These are phyloP conservation scores for Magnaporthales sp. DNA, from an alignment of 2,329 filamentous ascomycete genomes.

Conservation along the genomic window DNA sequence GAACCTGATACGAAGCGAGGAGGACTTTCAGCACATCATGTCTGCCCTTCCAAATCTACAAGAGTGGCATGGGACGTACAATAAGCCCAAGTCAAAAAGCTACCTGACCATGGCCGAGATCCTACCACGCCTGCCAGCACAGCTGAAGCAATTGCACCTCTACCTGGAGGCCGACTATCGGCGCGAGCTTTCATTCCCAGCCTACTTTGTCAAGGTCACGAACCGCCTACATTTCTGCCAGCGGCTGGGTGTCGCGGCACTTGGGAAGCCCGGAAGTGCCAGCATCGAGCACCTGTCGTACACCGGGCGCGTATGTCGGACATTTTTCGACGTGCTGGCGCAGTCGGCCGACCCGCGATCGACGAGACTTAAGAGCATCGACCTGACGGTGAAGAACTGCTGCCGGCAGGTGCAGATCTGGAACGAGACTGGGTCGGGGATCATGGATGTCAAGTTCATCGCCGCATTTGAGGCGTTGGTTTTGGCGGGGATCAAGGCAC, in stretches of 20 bases:
- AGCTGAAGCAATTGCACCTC: conserved; percentile 55
- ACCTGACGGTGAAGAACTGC: conserved; percentile 67
- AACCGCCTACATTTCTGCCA: conserved; percentile 56
- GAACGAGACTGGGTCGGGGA: conserved; percentile 59
- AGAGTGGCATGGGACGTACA: conserved; percentile 56
- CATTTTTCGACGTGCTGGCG: conserved; percentile 56
- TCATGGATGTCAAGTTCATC: conserved; percentile 66
- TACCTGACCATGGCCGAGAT: conserved; percentile 62
- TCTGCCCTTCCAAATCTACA: conserved; percentile 56
- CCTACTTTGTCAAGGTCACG: conserved; percentile 52
- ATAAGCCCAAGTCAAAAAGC: conserved; percentile 65
- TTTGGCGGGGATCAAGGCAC: conserved; percentile 49
- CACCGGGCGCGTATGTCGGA: conserved; percentile 62
- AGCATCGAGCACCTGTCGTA: conserved; percentile 61
- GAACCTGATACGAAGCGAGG: conserved; percentile 60
- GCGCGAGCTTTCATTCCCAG: conserved; percentile 51
- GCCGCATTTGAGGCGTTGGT: conserved; percentile 62
- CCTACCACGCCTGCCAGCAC: conserved; percentile 45
- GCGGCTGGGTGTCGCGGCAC: conserved; percentile 48
- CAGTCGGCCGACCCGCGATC: conserved; percentile 36
- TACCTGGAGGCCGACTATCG: conserved; percentile 65
- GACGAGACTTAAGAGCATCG: conserved; percentile 53
- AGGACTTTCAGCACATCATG: conserved; percentile 55
- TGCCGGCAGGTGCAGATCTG: conserved; percentile 48
- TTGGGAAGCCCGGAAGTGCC: conserved; percentile 21